Conservation (phyloP, 495 filamentous ascomycete species). For the Delitschia confertaspora region DNA sequence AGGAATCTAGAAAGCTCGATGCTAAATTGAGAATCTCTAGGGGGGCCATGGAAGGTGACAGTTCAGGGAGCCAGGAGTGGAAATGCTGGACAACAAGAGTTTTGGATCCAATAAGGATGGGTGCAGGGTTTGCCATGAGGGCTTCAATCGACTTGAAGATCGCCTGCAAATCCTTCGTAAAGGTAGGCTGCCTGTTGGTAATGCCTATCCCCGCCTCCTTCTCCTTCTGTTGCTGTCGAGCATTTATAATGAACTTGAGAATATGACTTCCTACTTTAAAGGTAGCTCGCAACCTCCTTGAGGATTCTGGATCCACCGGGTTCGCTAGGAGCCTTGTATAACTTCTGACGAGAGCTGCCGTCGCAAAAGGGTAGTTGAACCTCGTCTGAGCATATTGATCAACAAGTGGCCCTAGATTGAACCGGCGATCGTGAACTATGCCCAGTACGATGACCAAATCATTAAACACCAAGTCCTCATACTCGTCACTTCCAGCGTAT, state of each 20-base stretch:
- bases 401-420: conserved; percentile 81
- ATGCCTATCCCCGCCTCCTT: conserved; percentile 89
- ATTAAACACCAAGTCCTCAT: conserved; percentile 86
- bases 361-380: conserved; percentile 92
- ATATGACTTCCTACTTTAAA: conserved; percentile 93
- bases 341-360: conserved; percentile 80
- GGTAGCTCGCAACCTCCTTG: conserved; percentile 76
- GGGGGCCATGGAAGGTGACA: conserved; percentile 62
- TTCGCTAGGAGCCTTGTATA: conserved; percentile 74
- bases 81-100: conserved; percentile 95
- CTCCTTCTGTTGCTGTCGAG: conserved; percentile 72
- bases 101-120: conserved; percentile 83
- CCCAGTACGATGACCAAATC: conserved; percentile 81
- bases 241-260: conserved; percentile 90
- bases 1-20: conserved; percentile 88
- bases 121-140: conserved; percentile 78
- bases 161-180: conserved; percentile 70
- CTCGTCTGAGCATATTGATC: conserved; percentile 81
- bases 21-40: conserved; percentile 87
- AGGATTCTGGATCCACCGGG: conserved; percentile 67
- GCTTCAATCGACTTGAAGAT: conserved; percentile 85
- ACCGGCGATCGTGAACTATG: conserved; percentile 89
- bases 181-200: conserved; percentile 63
- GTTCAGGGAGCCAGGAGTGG: conserved; percentile 89
- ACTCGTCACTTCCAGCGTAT: conserved; percentile 78